phyloP scores from a whole-genome alignment of 2,329 filamentous ascomycete genomes.

The Aspergillus quadricinctus region DNA sequence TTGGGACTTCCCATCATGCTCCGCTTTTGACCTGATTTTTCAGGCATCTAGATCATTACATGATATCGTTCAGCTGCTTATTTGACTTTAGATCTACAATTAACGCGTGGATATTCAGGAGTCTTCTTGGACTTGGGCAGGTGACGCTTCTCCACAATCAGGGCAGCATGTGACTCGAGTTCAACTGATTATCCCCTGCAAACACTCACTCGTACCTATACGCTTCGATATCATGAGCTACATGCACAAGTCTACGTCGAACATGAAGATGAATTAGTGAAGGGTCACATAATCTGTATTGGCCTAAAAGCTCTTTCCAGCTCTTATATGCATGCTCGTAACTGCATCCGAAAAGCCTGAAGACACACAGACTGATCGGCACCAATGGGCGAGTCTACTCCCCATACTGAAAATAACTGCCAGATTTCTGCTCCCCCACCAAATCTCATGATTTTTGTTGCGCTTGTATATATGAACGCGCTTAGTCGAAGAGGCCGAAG shows the following conservation, averaged over 20 bases:
- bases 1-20: constrained; percentile 10
- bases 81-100: background rate
- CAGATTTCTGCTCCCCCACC: constrained; percentile 56
- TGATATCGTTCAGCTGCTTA: background rate
- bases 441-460: constrained; percentile 51
- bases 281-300: constrained; percentile 34
- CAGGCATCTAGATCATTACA: background rate
- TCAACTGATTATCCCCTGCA: background rate
- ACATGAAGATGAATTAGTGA: constrained; percentile 12
- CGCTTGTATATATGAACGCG: constrained; percentile 20
- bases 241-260: constrained; percentile 6
- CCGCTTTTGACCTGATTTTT: constrained; percentile 6
- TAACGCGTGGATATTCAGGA: background rate
- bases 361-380: constrained; percentile 24
- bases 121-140: background rate
- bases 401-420: constrained; percentile 27
- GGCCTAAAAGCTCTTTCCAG: constrained; percentile 29
- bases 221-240: background rate
- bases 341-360: constrained; percentile 35
- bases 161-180: background rate
- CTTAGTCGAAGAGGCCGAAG: constrained; percentile 65
- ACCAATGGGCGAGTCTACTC: constrained; percentile 24
- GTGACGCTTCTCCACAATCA: background rate
- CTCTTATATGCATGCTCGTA: constrained; percentile 33
- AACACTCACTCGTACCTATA: background rate